phyloP scores from a whole-genome alignment of 2,329 filamentous ascomycete genomes.

The Gliomastix tumulicola region DNA sequence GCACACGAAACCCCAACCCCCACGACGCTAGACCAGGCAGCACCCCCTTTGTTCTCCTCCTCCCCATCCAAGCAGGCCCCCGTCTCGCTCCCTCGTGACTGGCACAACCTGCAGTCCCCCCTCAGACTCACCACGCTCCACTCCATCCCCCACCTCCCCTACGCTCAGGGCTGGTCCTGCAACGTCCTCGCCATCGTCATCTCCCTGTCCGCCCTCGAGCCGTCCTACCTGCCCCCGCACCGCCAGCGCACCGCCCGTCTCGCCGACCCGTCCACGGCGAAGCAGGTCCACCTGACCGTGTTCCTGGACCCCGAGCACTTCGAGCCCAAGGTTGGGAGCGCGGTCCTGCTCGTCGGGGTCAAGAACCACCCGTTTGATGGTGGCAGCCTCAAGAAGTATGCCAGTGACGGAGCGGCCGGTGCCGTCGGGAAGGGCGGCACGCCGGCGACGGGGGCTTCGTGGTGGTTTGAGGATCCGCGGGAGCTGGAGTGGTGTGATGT shows the following conservation, averaged over 20 bases:
- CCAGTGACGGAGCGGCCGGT: too few species aligned
- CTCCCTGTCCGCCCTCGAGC: conserved; percentile 38
- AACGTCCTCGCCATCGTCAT: conserved; percentile 46
- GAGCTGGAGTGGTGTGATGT: conserved; percentile 44
- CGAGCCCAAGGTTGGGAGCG: conserved; percentile 35
- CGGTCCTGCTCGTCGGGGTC: conserved; percentile 44
- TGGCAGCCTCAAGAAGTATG: conserved; percentile 36
- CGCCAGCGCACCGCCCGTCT: conserved; percentile 46
- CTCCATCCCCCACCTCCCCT: conserved; percentile 43
- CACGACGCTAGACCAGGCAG: too few species aligned
- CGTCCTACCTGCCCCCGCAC: conserved; percentile 39
- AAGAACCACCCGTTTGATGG: conserved; percentile 51
- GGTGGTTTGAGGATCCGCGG: conserved; percentile 45
- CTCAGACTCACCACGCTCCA: conserved; percentile 44
- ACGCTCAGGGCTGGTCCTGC: conserved; percentile 51
- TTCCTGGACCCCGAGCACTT: conserved; percentile 47
- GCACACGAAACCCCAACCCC: too few species aligned
- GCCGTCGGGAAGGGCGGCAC: conserved; percentile 18
- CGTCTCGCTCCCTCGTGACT: conserved; percentile 30
- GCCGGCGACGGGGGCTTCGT: too few species aligned
- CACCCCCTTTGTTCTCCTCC: too few species aligned
- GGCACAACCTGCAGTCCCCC: conserved; percentile 31
- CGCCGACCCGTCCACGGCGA: conserved; percentile 41
- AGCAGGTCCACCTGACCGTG: conserved; percentile 45
- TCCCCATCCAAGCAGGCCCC: conserved; percentile 12